Conservation (phyloP, 73 alveolate species). For the Uronychia setigera region DNA sequence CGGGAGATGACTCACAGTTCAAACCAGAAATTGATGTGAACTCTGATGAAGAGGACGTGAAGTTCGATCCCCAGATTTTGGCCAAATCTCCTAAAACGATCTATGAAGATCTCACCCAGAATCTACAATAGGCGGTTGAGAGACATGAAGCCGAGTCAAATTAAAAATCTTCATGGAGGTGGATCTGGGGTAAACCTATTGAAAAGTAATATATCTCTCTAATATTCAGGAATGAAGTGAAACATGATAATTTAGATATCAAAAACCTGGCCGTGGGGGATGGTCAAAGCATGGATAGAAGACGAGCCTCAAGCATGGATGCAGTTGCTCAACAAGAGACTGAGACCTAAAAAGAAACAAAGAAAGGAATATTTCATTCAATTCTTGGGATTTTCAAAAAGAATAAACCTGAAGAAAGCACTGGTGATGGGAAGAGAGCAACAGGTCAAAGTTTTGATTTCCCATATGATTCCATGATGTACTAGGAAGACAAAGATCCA, state of each 20-base stretch:
- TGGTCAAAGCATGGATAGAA: background rate
- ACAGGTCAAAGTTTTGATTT: background rate
- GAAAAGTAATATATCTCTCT: background rate
- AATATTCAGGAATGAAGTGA: background rate
- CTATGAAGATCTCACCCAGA: slow-evolving; percentile 23
- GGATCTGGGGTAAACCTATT: slow-evolving; percentile 48
- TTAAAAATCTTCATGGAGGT: slow-evolving; percentile 20
- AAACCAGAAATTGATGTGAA: no score
- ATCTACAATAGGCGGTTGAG: slow-evolving; percentile 19
- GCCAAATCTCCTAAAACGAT: slow-evolving; percentile 39
- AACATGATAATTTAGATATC: background rate
- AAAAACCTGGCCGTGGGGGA: background rate
- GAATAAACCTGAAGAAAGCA: background rate
- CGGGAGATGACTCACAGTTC: no score
- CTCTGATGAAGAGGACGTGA: slow-evolving; percentile 16
- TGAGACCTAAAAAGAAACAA: slow-evolving; percentile 2
- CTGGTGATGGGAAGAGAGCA: background rate
- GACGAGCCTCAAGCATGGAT: background rate
- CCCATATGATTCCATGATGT: slow-evolving; percentile 2
- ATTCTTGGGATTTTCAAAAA: slow-evolving; percentile 45
- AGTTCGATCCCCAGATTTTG: slow-evolving; percentile 26
- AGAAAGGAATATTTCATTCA: slow-evolving; percentile 29
- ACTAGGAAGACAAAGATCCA: slow-evolving; percentile 15
- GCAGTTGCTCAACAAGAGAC: background rate
- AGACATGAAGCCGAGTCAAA: background rate